A percentile compares a stretch with the other conserved stretches of the same genome.
Evolutionary conservation across 2,329 filamentous ascomycete species (phyloP).

Genomic region (Diplodia corticola): DNA sequence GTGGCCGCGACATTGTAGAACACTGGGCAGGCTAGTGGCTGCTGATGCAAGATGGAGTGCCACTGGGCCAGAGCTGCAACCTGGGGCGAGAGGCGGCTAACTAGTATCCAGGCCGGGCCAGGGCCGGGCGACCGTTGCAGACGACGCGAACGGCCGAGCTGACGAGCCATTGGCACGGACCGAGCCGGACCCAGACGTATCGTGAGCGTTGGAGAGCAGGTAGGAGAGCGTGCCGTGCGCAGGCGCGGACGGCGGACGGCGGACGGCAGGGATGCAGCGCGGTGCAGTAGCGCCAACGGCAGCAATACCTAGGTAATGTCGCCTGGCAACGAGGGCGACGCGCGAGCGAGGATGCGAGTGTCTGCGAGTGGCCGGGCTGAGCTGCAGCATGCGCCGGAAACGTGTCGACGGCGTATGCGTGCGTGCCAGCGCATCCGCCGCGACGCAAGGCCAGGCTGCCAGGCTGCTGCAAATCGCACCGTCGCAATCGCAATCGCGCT

Average conservation of each 20-base stretch:
- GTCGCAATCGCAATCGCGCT: neutral
- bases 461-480: neutral
- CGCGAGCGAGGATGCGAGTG: no score
- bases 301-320: conserved; percentile 3
- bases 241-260: no score
- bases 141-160: neutral
- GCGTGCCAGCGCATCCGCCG: conserved; percentile 15
- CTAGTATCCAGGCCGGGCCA: neutral
- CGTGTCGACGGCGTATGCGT: conserved; percentile 9
- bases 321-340: conserved; percentile 1
- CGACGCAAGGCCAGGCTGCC: conserved; percentile 9
- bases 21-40: neutral
- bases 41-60: neutral
- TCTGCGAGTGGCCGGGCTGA: neutral
- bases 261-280: neutral
- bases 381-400: conserved; percentile 7
- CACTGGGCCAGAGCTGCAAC: no score
- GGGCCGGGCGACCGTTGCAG: neutral
- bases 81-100: no score
- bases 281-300: conserved; percentile 7
- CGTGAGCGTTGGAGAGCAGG: neutral
- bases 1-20: no score
- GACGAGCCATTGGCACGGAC: conserved; percentile 16
- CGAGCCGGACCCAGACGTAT: conserved; percentile 11
- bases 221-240: neutral